Conservation (phyloP, 2,329 filamentous ascomycete species). For the Monilinia polystroma region DNA sequence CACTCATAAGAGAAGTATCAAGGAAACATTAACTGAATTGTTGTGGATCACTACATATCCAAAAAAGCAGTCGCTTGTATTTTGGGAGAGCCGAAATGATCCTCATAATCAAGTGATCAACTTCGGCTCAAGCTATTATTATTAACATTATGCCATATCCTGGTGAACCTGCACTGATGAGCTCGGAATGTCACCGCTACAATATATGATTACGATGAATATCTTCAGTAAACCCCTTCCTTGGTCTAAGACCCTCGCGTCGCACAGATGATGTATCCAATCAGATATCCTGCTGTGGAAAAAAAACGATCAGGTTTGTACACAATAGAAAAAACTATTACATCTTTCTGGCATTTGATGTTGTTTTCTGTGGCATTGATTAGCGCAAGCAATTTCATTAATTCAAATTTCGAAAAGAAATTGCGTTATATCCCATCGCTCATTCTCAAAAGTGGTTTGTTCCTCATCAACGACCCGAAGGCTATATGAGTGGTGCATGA, state of each 20-base stretch:
- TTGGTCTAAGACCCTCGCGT: not conserved
- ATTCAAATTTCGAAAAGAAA: not conserved
- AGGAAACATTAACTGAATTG: not conserved
- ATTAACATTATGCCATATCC: not conserved
- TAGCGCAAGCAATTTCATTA: not conserved
- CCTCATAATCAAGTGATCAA: not conserved
- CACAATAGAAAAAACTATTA: not conserved
- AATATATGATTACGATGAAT: not conserved
- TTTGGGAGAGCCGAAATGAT: not conserved
- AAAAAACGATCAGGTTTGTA: not conserved
- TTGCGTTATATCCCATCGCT: not conserved
- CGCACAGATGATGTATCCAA: not conserved
- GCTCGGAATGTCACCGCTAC: not conserved
- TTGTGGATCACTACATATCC: not conserved
- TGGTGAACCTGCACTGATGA: not conserved
- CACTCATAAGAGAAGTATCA: not conserved
- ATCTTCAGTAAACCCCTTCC: not conserved
- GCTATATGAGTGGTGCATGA: slow-evolving; percentile 99
- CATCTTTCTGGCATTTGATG: not conserved
- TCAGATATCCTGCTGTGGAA: not conserved
- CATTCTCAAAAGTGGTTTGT: slow-evolving; percentile 38
- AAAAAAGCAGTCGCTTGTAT: not conserved
- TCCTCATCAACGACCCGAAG: slow-evolving; percentile 88
- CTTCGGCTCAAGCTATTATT: not conserved
- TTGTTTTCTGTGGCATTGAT: not conserved